phyloP scores from a whole-genome alignment of 2,329 filamentous ascomycete species.

The Fusarium sp. region DNA sequence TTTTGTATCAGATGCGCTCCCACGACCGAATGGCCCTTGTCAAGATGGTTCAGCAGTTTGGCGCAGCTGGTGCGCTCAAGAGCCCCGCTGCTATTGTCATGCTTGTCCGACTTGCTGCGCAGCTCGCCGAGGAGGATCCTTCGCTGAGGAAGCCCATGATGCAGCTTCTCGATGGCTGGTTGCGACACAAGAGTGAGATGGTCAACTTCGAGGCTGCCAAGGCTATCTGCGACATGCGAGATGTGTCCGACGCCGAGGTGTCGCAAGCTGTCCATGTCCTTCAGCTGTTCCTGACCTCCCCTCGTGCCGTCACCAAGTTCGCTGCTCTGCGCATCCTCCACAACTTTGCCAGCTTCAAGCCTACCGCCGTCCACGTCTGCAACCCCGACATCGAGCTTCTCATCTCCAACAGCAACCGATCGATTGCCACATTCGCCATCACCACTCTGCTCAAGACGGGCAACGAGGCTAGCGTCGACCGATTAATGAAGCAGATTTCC shows the following conservation, averaged over 20 bases:
- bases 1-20: conserved; percentile 96
- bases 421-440: conserved; percentile 97
- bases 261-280: conserved; percentile 93
- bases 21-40: conserved; percentile 98
- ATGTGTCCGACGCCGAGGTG: conserved; percentile 92
- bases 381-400: conserved; percentile 98
- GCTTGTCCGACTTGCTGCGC: conserved; percentile 91
- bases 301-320: conserved; percentile 96
- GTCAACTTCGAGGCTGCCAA: conserved; percentile 99
- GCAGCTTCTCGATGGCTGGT: conserved; percentile 93
- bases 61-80: conserved; percentile 90
- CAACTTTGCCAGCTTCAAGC: conserved; percentile 96
- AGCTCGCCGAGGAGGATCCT: conserved; percentile 92
- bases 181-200: conserved; percentile 99
- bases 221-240: conserved; percentile 94
- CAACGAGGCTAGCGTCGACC: conserved; percentile 96
- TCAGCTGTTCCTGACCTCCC: conserved; percentile 96
- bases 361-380: conserved; percentile 89
- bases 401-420: conserved; percentile 96
- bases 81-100: conserved; percentile 93
- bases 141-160: conserved; percentile 96
- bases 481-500: conserved; percentile 98
- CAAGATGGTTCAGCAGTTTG: conserved; percentile 99
- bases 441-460: conserved; percentile 98
- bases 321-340: conserved; percentile 96